Base-by-base conservation (phyloP, 2,329 filamentous ascomycete species). In the Aspergillus sp. region DNA sequence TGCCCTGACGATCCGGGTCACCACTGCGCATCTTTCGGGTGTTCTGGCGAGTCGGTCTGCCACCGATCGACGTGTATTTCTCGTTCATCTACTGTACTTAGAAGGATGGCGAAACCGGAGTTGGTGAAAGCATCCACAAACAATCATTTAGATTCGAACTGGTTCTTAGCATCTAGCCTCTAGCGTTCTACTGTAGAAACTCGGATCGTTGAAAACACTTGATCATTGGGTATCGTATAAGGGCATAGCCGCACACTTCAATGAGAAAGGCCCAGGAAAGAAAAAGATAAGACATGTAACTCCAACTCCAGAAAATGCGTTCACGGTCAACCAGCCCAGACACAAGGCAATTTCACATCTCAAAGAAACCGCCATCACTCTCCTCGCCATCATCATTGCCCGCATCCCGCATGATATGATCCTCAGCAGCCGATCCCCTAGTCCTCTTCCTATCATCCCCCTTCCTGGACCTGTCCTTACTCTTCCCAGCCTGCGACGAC, bases 331-430 rank as follows among this genome's bases (percentile, higher is more conserved):
- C 47, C 21, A 38, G 56, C 21, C 32, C 36, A 41, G 38, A 5
- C 32, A 5, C 32, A 28, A 13, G 45, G 25, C 45, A 49, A 39
- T 25, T 36, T 59, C 54, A 69, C 58, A 70, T 63, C 58, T 78
- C 76, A 54, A 79, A 78, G 65, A 78, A 78, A 5, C 75, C 77
- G n/a, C 74, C 76, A 57, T 78, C 77, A 56, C 75, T 76, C 12
- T 74, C 72, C 12, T 73, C 69, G 15, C 60, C 67, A 9, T 62
- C 56, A 15, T 65, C 64, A 17, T 64, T 57, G 6, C 62, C 45
- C 32, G 55, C 58, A n/a, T 64, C 57, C 7, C 58, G 57, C 55
- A 48, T 63, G 45, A 28, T 28, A 25, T 45, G 36, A 8, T 57
- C 41, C 12, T 55, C 48, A 17, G 45, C 30, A n/a, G 49, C 1